A percentile compares a stretch with the other conserved stretches of the same genome.
These are phyloP conservation scores for Arbutus unedo DNA, from an alignment of 148 eudicot species.

Conservation along the genomic window DNA sequence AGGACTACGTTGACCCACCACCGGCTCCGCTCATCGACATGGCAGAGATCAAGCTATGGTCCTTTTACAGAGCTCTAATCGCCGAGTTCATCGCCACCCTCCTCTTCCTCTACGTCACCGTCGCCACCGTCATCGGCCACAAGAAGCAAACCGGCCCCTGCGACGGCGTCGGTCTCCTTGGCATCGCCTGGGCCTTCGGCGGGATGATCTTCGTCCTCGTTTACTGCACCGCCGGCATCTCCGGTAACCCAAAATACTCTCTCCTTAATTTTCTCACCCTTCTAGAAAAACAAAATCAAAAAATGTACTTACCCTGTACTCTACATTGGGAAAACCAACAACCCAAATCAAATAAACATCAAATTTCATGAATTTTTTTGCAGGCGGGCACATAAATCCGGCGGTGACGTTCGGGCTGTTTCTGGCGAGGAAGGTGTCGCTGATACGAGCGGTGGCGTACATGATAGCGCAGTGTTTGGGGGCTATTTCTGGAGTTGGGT, in stretches of 20 bases:
- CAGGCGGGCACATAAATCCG: constrained; percentile 30
- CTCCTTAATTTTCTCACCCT: neutral
- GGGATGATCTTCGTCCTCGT: constrained; percentile 44
- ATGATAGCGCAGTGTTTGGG: constrained; percentile 36
- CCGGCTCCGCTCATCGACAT: constrained; percentile 26
- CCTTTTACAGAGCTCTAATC: constrained; percentile 34
- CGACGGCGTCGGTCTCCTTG: constrained; percentile 33
- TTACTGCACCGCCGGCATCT: constrained; percentile 42
- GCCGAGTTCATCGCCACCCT: constrained; percentile 38
- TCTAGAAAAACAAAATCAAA: too few relatives aligned
- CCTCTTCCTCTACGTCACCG: constrained; percentile 34
- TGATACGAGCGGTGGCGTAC: constrained; percentile 26
- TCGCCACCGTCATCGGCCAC: constrained; percentile 39
- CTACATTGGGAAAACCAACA: too few relatives aligned
- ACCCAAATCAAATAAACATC: too few relatives aligned
- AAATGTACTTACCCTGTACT: too few relatives aligned
- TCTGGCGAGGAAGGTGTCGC: constrained; percentile 35
- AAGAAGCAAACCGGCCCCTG: constrained; percentile 26
- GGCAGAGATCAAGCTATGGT: constrained; percentile 29
- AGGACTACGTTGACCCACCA: constrained; percentile 35
- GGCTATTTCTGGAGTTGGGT: constrained; percentile 34
- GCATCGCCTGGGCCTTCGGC: constrained; percentile 36
- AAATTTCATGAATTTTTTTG: too few relatives aligned
- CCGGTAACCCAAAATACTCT: constrained; percentile 19
- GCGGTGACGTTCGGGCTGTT: constrained; percentile 21